Conservation (phyloP, 2,329 filamentous ascomycete species). For the Aquanectria penicillioides region DNA sequence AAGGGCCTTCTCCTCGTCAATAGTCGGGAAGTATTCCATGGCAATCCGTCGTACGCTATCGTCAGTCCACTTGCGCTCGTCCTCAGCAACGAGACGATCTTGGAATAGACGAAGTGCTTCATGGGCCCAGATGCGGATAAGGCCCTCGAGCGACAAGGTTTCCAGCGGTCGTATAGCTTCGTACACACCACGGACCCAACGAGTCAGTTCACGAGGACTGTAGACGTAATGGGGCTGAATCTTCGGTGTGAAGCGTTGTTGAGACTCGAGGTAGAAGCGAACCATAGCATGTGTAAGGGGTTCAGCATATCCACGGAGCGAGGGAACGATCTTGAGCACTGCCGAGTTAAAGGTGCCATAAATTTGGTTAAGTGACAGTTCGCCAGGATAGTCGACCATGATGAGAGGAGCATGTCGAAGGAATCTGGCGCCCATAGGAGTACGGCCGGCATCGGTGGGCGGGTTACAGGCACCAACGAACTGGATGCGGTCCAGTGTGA, state of each 20-base stretch:
- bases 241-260: constrained; percentile 92
- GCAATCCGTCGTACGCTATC: constrained; percentile 88
- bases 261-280: constrained; percentile 92
- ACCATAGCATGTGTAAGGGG: constrained; percentile 98
- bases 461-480: constrained; percentile 99
- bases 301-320: constrained; percentile 94
- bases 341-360: constrained; percentile 98
- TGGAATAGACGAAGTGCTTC: constrained; percentile 97
- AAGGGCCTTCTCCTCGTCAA: constrained; percentile 88
- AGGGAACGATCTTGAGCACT: constrained; percentile 94
- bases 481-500: constrained; percentile 95
- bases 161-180: constrained; percentile 96
- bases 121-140: constrained; percentile 97
- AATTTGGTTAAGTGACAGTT: constrained; percentile 93
- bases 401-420: constrained; percentile 96
- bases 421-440: constrained; percentile 91
- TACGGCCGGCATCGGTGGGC: constrained; percentile 95
- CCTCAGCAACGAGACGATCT: constrained; percentile 92
- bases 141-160: constrained; percentile 84
- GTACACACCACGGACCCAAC: constrained; percentile 97
- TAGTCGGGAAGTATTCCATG: constrained; percentile 91
- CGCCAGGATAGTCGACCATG: constrained; percentile 99
- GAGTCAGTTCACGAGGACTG: constrained; percentile 96
- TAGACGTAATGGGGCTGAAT: constrained; percentile 99
- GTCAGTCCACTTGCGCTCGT: constrained; percentile 95